Percentiles rank a stretch among this genome's conserved stretches.
Evolutionary conservation across 1,139 yeast species (phyloP).

Genomic region (Diutina siamensis): DNA sequence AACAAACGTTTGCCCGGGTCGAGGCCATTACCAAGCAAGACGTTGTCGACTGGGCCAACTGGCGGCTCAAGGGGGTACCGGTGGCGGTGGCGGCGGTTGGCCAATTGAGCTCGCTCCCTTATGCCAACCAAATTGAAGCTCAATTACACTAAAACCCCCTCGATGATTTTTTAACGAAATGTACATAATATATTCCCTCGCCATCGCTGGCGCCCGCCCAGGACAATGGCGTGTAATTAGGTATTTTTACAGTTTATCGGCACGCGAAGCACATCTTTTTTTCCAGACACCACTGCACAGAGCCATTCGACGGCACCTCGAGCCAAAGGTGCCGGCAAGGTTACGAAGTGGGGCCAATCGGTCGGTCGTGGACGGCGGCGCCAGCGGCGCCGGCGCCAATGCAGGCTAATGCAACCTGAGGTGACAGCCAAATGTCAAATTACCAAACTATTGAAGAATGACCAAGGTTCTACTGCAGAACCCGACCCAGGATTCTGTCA

Average conservation of each 20-base stretch:
- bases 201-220: too few relatives aligned
- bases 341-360: too few relatives aligned
- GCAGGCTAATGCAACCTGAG: not conserved
- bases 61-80: conserved; percentile 66
- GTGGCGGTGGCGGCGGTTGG: conserved; percentile 89
- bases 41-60: conserved; percentile 81
- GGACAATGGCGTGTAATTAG: too few relatives aligned
- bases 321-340: too few relatives aligned
- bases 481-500: not conserved
- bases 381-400: too few relatives aligned
- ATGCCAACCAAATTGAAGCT: conserved; percentile 34
- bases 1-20: conserved; percentile 79
- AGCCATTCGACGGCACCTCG: too few relatives aligned
- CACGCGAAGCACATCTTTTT: too few relatives aligned
- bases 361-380: too few relatives aligned
- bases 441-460: not conserved
- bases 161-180: not conserved
- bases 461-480: not conserved
- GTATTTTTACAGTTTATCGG: too few relatives aligned
- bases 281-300: too few relatives aligned
- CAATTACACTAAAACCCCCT: conserved; percentile 15
- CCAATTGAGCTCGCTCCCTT: conserved; percentile 54
- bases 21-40: conserved; percentile 71
- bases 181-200: too few relatives aligned
- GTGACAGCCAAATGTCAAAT: not conserved